Base-by-base conservation (phyloP, 305 asterid genomes). In the Lippia alba region DNA sequence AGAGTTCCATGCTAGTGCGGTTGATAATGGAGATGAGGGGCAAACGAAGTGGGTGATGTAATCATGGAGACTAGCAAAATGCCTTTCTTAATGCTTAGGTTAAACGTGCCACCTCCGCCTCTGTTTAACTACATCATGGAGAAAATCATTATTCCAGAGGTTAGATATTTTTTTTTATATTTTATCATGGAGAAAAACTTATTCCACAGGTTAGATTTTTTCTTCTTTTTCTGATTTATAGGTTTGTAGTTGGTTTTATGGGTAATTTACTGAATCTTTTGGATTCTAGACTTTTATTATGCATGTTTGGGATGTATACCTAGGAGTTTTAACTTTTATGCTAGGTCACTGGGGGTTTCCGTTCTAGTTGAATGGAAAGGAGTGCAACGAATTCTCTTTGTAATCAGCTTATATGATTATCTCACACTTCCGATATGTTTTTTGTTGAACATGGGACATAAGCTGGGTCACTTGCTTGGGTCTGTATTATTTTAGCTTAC, bases 81-180 rank as follows among this genome's bases (percentile, higher is more conserved):
- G 98, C 86, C 91, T 34, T 92, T 94, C 80, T 56, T 94, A 70
- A 94, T 92, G 99, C 99, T 94, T 66, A 98, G 97, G 45, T 76
- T 92, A 72, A 97, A 92, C 84, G 86, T 94, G 89, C 99, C 99
- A 8, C 97, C 99, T 16, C 98, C 97, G 5, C 99, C 97, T 7
- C 89, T 94, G 61, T 94, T 91, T 78, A 81, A 89, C 83, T 97
- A 94, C 78, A 82, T 91, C 34, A 90, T 94, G 98, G 99, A 94
- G 84, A n/a, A 92, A 73, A 94, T 92, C 75, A 91, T 92, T 65
- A 94, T 94, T 56, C 97, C 99, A 16, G 97, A 94, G 97, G 99
- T 94, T 51, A 19, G n/a, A n/a, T n/a, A n/a, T n/a, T n/a, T n/a
- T n/a, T n/a, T n/a, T n/a, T n/a, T n/a, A n/a, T n/a, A n/a, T n/a